A percentile compares a stretch with the other conserved stretches of the same genome.
These are phyloP conservation scores for Brassica incana DNA, from an alignment of 345 rosid genomes.

Conservation along the genomic window DNA sequence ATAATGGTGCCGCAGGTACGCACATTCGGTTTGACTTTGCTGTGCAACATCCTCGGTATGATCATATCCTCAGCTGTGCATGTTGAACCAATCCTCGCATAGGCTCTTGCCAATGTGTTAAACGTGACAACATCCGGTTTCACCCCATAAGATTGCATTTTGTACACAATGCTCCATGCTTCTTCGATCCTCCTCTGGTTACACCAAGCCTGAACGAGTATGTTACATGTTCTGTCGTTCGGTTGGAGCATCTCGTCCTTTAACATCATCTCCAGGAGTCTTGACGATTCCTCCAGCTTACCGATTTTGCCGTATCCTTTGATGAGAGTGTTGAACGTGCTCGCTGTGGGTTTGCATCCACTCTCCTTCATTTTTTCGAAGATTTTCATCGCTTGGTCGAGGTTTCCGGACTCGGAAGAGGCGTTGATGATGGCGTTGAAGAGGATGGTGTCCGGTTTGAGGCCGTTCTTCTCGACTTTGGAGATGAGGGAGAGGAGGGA, in stretches of 20 bases:
- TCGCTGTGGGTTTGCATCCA: constrained; percentile 77
- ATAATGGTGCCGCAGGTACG: constrained; percentile 82
- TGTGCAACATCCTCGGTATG: constrained; percentile 67
- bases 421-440: constrained; percentile 91
- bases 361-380: constrained; percentile 75
- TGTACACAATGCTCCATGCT: constrained; percentile 77
- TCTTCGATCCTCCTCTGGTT: constrained; percentile 56
- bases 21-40: constrained; percentile 63
- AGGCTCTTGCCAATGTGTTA: constrained; percentile 77
- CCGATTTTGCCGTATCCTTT: constrained; percentile 82
- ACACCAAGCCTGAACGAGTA: constrained; percentile 84
- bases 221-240: constrained; percentile 75
- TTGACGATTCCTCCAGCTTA: constrained; percentile 70
- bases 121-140: constrained; percentile 82
- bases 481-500: constrained; percentile 63
- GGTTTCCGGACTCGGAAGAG: constrained; percentile 79
- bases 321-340: constrained; percentile 83
- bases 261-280: constrained; percentile 61
- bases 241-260: constrained; percentile 60
- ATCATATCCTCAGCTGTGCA: constrained; percentile 72
- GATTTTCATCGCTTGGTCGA: constrained; percentile 73
- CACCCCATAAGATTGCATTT: constrained; percentile 67
- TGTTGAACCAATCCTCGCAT: constrained; percentile 61
- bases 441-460: constrained; percentile 83
- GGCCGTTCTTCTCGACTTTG: constrained; percentile 68